These are phyloP conservation scores for Infundibulicybe gibba DNA, from an alignment of 768 basidiomycete species.

Conservation along the genomic window DNA sequence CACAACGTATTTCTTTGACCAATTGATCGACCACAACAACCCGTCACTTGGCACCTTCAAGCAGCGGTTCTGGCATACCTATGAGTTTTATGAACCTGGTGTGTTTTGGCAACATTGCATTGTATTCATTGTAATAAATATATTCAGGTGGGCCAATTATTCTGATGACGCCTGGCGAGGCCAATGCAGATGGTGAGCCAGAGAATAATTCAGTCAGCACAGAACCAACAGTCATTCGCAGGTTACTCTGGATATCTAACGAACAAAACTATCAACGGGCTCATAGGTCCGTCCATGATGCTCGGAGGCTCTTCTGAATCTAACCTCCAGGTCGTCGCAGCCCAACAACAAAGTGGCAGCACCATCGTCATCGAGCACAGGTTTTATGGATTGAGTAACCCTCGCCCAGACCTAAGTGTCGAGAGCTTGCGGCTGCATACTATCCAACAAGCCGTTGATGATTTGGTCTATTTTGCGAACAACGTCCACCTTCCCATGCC, in stretches of 20 bases:
- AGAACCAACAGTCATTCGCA: constrained; percentile 11
- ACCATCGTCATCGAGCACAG: constrained; percentile 68
- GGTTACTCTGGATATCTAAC: constrained; percentile 56
- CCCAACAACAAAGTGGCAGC: constrained; percentile 62
- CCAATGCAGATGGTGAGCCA: constrained; percentile 43
- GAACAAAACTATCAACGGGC: constrained; percentile 59
- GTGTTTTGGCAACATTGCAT: constrained; percentile 1
- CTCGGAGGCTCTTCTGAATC: neutral
- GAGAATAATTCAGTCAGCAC: constrained; percentile 1
- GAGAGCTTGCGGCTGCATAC: constrained; percentile 58
- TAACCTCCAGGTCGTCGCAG: constrained; percentile 17
- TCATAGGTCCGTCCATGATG: constrained; percentile 31
- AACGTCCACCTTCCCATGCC: constrained; percentile 68
- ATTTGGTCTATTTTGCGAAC: constrained; percentile 66
- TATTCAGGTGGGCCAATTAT: constrained; percentile 55
- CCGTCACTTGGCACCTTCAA: constrained; percentile 71
- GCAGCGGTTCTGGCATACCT: constrained; percentile 72
- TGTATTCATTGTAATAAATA: neutral
- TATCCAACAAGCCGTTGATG: constrained; percentile 72
- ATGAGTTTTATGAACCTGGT: constrained; percentile 61
- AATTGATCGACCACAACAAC: constrained; percentile 50
- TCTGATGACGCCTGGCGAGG: constrained; percentile 65
- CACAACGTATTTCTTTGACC: constrained; percentile 53
- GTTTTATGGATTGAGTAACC: constrained; percentile 76
- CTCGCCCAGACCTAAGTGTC: constrained; percentile 54